Base-by-base conservation (phyloP, 805 yeast genomes). In the Sungouiozyma intestinalis region DNA sequence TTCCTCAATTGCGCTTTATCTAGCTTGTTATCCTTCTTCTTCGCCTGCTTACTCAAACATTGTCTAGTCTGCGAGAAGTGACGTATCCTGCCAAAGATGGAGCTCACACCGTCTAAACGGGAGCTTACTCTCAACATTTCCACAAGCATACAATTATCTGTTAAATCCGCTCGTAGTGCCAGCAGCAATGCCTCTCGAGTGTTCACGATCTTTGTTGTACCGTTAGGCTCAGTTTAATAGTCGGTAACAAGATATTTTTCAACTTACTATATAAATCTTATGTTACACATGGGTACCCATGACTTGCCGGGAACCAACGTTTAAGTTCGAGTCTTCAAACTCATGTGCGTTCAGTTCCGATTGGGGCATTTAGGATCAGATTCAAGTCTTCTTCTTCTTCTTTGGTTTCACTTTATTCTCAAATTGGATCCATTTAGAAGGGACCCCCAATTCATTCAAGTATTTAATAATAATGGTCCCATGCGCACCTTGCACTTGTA, bases 401-500 rank as follows among this genome's bases (percentile, higher is more conserved):
- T 70, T 76, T 44, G 66, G 63, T 54, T 77, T 80, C 18, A 73
- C 55, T 53, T 77, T 81, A 52, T 83, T 83, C 43, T 73, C 78
- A 44, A 75, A 72, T 18, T 71, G 73, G 15, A 90, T 78, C 80
- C 81, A 83, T 15, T 70, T 59, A 3, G 71, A 58, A 18, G 81
- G 79, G 19, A 90, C 63, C 0, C 95, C 94, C 41, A 68, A 66
- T 44, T 76, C 64, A 65, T 36, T 70, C 44, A 88, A 63, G 36
- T 80, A 58, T 2, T 78, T 80, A n/a, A 70, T 64, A 9, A 82
- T 75, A 0, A 71, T 58, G 38, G 75, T 72, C 18, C 78, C 77
- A 57, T 90, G 97, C 2, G 90, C 83, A 0, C 98, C 98, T 64
- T 92, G 97, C 2, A 92, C 94, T 38, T 78, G 72, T 3, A 92